Conservation (phyloP, 257 asterid genomes). For the Penstemon barbatus region DNA sequence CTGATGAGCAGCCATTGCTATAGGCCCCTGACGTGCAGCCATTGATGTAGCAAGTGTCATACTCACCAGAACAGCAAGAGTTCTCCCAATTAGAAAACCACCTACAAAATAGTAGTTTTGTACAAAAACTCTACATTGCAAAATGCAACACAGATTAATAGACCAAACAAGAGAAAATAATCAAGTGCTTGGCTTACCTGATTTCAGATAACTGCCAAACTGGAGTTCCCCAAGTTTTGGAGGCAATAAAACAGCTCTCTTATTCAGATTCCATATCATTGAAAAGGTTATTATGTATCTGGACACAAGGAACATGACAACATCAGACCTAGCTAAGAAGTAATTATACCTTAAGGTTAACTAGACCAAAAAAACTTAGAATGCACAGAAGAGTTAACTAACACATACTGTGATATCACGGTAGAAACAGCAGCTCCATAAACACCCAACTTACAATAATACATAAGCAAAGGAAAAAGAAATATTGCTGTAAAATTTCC, state of each 20-base stretch:
- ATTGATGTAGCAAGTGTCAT: constrained; percentile 86
- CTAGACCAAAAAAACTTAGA: constrained; percentile 23
- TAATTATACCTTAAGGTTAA: constrained; percentile 2
- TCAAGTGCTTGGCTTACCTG: constrained; percentile 44
- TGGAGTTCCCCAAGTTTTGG: constrained; percentile 77
- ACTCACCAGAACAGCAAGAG: constrained; percentile 84
- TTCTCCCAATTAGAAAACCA: constrained; percentile 91
- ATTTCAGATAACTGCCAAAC: constrained; percentile 81
- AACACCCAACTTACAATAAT: constrained; percentile 70
- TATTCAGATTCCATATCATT: constrained; percentile 73
- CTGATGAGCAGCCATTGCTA: constrained; percentile 97
- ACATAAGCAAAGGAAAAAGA: constrained; percentile 76
- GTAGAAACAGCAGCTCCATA: constrained; percentile 97
- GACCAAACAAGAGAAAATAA: too few relatives aligned
- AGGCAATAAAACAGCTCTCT: constrained; percentile 68
- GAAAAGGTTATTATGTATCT: constrained; percentile 73
- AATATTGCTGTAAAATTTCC: constrained; percentile 75
- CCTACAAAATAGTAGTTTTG: constrained; percentile 38
- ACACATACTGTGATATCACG: constrained; percentile 83
- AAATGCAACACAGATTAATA: background rate
- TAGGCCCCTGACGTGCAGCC: constrained; percentile 99
- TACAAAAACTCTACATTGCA: background rate
- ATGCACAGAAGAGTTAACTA: constrained; percentile 9
- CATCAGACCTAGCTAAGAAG: constrained; percentile 14
- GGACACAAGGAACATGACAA: constrained; percentile 27